Conservation (phyloP, 495 filamentous ascomycete genomes). For the Neurospora sp. region DNA sequence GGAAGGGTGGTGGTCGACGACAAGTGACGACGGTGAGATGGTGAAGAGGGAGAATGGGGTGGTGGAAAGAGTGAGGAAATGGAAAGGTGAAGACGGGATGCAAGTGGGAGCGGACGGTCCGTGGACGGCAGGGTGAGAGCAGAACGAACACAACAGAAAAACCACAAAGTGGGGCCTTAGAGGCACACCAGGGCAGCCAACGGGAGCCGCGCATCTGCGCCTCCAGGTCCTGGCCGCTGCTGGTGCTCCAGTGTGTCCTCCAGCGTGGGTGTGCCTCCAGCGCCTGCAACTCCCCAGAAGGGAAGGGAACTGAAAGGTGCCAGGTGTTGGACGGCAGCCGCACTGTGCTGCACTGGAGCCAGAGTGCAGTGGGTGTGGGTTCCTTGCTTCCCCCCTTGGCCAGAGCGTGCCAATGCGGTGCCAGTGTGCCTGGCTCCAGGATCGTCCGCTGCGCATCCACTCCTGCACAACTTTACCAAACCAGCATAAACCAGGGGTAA, state of each 20-base stretch:
- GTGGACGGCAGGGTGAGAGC: not conserved
- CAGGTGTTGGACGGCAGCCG: not conserved
- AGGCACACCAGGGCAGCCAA: not conserved
- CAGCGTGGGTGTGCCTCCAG: not conserved
- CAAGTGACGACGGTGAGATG: slow-evolving; percentile 9
- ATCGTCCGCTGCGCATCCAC: not conserved
- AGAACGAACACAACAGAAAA: not conserved
- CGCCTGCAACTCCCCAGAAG: not conserved
- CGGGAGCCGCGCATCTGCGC: slow-evolving; percentile 45
- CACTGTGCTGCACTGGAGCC: not conserved
- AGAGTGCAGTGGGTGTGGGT: not conserved
- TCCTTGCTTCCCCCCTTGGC: not conserved
- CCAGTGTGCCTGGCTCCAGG: not conserved
- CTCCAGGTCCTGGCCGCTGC: slow-evolving; percentile 41
- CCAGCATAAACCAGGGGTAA: not conserved
- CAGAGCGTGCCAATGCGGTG: not conserved
- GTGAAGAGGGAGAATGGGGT: slow-evolving; percentile 9
- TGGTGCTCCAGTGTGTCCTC: not conserved
- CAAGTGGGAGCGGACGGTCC: not conserved
- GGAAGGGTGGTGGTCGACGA: slow-evolving; percentile 19
- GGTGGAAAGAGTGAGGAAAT: slow-evolving; percentile 8
- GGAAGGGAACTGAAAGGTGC: not conserved
- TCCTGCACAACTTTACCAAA: not conserved
- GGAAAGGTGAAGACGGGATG: slow-evolving; percentile 8
- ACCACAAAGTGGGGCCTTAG: not conserved